Evolutionary conservation across 441 rosid genomes (phyloP).

Genomic region (Melastoma candidum): DNA sequence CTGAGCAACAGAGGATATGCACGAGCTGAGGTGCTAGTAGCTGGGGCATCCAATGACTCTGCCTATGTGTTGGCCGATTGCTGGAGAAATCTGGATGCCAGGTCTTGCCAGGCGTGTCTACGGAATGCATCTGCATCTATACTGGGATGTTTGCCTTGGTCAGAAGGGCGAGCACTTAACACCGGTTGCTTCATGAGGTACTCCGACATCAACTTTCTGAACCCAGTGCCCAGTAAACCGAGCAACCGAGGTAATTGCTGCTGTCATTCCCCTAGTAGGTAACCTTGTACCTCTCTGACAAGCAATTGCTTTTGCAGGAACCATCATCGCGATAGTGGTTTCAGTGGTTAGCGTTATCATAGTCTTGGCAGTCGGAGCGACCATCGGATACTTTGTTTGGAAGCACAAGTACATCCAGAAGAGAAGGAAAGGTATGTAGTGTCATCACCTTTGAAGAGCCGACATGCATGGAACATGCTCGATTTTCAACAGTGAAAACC

Average conservation of each 20-base stretch:
- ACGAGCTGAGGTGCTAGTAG: constrained; percentile 23
- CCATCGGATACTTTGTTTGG: constrained; percentile 34
- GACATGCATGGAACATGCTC: too few species aligned
- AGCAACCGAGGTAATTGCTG: constrained; percentile 45
- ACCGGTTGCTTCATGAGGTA: constrained; percentile 87
- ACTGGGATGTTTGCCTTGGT: constrained; percentile 61
- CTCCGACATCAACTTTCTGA: constrained; percentile 70
- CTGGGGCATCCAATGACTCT: constrained; percentile 31
- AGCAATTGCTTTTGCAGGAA: constrained; percentile 26
- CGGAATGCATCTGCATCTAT: constrained; percentile 54
- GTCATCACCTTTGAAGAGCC: not conserved
- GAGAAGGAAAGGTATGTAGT: constrained; percentile 44
- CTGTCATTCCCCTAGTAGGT: not conserved
- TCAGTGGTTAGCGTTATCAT: constrained; percentile 38
- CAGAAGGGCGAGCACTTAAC: constrained; percentile 74
- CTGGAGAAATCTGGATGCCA: constrained; percentile 63
- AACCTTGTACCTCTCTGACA: constrained; percentile 6
- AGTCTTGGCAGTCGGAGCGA: constrained; percentile 33
- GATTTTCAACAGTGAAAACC: not conserved
- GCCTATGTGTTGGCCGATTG: constrained; percentile 69
- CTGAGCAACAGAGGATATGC: constrained; percentile 41
- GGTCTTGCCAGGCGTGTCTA: constrained; percentile 61
- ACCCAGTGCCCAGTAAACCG: constrained; percentile 32
- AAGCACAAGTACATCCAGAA: constrained; percentile 41
- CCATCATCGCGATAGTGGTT: constrained; percentile 30